Conservation (phyloP, 2,329 filamentous ascomycete genomes). For the Fusarium haematococcum region DNA sequence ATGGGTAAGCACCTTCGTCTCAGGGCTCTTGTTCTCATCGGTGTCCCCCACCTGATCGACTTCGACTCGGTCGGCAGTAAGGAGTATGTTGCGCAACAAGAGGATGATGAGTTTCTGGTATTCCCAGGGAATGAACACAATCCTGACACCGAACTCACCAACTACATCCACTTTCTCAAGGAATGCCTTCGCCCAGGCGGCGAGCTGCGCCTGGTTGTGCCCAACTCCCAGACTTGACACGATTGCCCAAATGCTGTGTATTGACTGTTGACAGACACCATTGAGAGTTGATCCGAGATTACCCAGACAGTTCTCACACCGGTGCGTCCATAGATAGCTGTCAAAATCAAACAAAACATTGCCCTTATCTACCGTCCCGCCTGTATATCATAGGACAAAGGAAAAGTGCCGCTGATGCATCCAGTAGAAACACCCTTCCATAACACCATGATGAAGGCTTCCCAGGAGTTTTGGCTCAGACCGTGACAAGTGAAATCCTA, state of each 20-base stretch:
- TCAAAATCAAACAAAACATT: conserved; percentile 10
- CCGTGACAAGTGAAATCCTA: not conserved
- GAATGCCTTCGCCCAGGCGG: conserved; percentile 22
- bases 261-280: conserved; percentile 3
- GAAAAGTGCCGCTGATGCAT: conserved; percentile 26
- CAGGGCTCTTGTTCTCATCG: conserved; percentile 22
- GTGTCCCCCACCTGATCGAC: not conserved
- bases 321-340: not conserved
- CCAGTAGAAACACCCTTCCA: conserved; percentile 20
- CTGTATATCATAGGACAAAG: conserved; percentile 16
- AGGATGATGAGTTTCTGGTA: not conserved
- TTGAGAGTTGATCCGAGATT: not conserved
- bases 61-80: not conserved
- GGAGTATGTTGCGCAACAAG: conserved; percentile 6
- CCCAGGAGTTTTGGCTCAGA: not conserved
- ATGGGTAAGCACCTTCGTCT: conserved; percentile 17
- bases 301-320: not conserved
- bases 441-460: conserved; percentile 23
- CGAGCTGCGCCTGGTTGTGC: conserved; percentile 13
- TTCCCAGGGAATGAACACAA: not conserved
- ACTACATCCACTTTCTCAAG: conserved; percentile 10
- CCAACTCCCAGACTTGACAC: not conserved
- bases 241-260: not conserved
- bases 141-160: not conserved
- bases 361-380: conserved; percentile 18